Evolutionary conservation across 257 asterid species (phyloP), one percentile per base, ranked within the genome.

Genomic region (Solanum corneliomulleri): DNA sequence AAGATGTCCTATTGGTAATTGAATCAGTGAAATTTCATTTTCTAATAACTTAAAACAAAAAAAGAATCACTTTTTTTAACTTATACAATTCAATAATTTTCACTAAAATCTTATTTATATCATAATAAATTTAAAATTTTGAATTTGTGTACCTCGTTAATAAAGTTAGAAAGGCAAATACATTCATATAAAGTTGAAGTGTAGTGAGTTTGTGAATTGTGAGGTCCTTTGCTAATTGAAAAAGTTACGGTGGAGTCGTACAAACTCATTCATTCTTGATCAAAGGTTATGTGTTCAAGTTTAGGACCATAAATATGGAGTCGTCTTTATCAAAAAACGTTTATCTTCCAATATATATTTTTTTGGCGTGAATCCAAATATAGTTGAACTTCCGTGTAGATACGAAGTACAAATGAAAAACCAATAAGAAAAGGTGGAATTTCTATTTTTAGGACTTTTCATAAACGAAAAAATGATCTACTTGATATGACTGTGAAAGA

Each of bases 311-410:
- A 7, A 0, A 6, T 37, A 37, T 5, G 7, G 7, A 37, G 0
- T 37, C 39, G 39, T 6, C 7, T 37, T 37, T 37, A 37, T 6
- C 7, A 37, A 6, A 5, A 37, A 37, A 0, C 1, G 0, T 1
- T 5, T 6, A 37, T 37, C 2, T 37, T 1, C 0, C 39, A 37
- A 37, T 37, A 35, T 0, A 35, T 5, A 35, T 0, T 5, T 35
- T 4, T 5, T 37, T 37, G 0, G 0, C 7, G 7, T 5, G 39
- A 37, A 37, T 37, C 2, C 39, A 1, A 0, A 37, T 6, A 37
- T 5, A 6, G 39, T 37, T 5, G 7, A 35, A 5, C 39, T 37
- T 0, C 39, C 5, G 0, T 0, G 39, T 35, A 5, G 7, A 35
- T 37, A 37, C 1, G 0, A 6, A 37, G 7, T 37, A 37, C 7